Evolutionary conservation across 345 rosid species (phyloP), one percentile per base, ranked within the genome.

Genomic region (Acer yangbiense): DNA sequence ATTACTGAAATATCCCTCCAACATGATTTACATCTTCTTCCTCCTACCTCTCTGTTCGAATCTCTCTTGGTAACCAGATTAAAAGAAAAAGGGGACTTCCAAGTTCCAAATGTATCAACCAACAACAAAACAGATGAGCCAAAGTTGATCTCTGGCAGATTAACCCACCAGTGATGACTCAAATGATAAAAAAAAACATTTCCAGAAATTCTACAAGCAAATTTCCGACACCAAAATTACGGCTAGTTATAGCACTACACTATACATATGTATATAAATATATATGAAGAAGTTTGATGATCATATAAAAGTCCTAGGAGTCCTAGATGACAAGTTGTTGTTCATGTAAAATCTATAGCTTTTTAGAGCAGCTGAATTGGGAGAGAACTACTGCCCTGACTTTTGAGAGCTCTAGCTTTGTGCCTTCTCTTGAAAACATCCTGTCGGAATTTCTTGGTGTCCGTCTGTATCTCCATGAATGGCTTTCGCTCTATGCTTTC

Each of bases 341-440:
- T 63, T 63, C 69, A 21, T 18, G 25, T 46, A 50, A 60, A 21
- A 52, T 75, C 77, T 52, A 52, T 32, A 65, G 16, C 43, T 12
- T 3, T 29, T 65, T 6, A 60, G 39, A 72, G 58, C 41, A 18
- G 20, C 52, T 52, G 71, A 64, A 25, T 3, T 41, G 66, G 77
- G 75, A 46, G 82, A 76, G 78, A 81, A 69, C 73, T 72, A 74
- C 39, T 57, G 6, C 27, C 81, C 83, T 82, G 81, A 70, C 41
- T 81, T 82, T 73, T 79, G 58, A 83, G 83, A 74, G 86, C 81
- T 80, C 84, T 85, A 58, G 92, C 90, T 81, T 83, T 82, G 76
- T 92, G 92, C 81, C 94, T 84, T 79, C 89, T 87, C 73, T 92
- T 89, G 84, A 89, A 92, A 76, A 87, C 86, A 70, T 87, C 90